Conservation (phyloP, 2,329 filamentous ascomycete genomes). For the Aspergillus tamarii region DNA sequence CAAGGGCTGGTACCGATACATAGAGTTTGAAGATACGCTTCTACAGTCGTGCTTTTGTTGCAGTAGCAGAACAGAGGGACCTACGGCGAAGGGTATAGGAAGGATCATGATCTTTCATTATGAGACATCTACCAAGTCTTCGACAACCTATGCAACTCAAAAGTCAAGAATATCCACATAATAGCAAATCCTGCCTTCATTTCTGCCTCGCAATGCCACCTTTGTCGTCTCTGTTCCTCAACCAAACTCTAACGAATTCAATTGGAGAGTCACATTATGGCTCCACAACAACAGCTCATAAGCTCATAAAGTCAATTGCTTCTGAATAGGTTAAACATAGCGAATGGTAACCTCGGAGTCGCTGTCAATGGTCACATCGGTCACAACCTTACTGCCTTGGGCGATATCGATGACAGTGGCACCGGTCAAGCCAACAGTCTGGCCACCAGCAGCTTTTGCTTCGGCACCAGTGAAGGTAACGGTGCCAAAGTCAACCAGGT, state of each 20-base stretch:
- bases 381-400: constrained; percentile 43
- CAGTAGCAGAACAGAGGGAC: too few species aligned
- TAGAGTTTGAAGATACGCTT: too few species aligned
- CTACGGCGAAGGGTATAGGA: neutral
- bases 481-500: constrained; percentile 53
- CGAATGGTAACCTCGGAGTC: constrained; percentile 26
- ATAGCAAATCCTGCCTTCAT: neutral
- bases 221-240: neutral
- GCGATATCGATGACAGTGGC: constrained; percentile 51
- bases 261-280: neutral
- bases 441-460: constrained; percentile 33
- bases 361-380: constrained; percentile 28
- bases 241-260: neutral
- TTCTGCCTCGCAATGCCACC: neutral
- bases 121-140: neutral
- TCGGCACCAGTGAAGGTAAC: constrained; percentile 50
- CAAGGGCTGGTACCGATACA: too few species aligned
- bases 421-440: constrained; percentile 38
- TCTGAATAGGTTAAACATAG: constrained; percentile 19
- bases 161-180: neutral
- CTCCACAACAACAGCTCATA: neutral
- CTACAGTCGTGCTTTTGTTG: too few species aligned
- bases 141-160: neutral
- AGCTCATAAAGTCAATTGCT: neutral
- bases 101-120: neutral